Evolutionary conservation across 108 stramenopile species (phyloP).

Genomic region (Fragilariopsis cylindrus): DNA sequence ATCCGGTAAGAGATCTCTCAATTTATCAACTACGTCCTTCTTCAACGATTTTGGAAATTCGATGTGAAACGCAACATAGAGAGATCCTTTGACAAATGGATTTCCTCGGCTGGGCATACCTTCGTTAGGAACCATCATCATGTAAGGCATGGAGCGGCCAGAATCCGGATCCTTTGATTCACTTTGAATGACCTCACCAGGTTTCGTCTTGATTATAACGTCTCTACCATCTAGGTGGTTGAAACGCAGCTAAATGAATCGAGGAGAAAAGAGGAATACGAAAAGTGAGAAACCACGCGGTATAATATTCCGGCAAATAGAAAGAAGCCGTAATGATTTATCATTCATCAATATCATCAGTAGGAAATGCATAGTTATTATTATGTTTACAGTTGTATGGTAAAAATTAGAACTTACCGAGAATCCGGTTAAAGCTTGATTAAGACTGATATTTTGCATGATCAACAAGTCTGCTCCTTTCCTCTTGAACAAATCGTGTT

Average conservation of each 20-base stretch:
- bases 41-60: slow-evolving; percentile 75
- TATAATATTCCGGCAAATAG: not conserved
- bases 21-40: slow-evolving; percentile 50
- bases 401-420: slow-evolving; percentile 42
- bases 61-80: slow-evolving; percentile 93
- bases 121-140: slow-evolving; percentile 89
- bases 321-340: not conserved
- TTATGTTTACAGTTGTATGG: not conserved
- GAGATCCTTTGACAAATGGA: slow-evolving; percentile 94
- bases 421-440: slow-evolving; percentile 93
- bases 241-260: slow-evolving; percentile 35
- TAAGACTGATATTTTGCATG: slow-evolving; percentile 88
- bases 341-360: too few relatives aligned
- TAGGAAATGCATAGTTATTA: too few relatives aligned
- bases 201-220: slow-evolving; percentile 79
- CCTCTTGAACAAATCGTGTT: slow-evolving; percentile 93
- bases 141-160: slow-evolving; percentile 75
- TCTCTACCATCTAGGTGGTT: slow-evolving; percentile 92
- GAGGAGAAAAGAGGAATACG: not conserved
- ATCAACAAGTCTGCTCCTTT: slow-evolving; percentile 97
- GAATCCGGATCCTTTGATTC: slow-evolving; percentile 49
- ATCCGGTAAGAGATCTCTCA: slow-evolving; percentile 71
- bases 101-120: slow-evolving; percentile 95
- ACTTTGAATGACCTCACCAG: slow-evolving; percentile 90
- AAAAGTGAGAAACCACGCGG: not conserved